phyloP scores from a whole-genome alignment of 1,284 basidiomycete species.

The Leucoagaricus sp. region DNA sequence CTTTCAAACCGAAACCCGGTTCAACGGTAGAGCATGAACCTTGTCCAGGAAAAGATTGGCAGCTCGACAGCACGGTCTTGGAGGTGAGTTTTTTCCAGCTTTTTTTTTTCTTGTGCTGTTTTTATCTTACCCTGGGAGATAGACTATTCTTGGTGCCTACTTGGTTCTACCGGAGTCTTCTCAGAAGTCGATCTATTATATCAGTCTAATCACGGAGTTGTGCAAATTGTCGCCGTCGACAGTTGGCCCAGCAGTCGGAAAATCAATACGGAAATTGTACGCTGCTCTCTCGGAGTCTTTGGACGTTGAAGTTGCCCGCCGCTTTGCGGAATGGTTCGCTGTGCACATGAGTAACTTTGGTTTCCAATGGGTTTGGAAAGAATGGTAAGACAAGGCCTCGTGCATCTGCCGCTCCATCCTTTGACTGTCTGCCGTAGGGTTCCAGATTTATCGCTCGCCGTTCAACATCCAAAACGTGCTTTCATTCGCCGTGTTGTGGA shows the following conservation, averaged over 20 bases:
- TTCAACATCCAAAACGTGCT: constrained; percentile 81
- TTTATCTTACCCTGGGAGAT: constrained; percentile 11
- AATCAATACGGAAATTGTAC: constrained; percentile 90
- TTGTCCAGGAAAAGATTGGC: constrained; percentile 65
- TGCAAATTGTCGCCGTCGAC: constrained; percentile 91
- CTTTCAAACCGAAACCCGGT: constrained; percentile 77
- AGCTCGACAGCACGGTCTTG: constrained; percentile 77
- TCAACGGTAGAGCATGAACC: constrained; percentile 51
- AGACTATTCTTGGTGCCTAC: constrained; percentile 78
- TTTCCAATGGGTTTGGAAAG: constrained; percentile 99
- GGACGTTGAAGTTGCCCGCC: constrained; percentile 80
- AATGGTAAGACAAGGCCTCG: constrained; percentile 71
- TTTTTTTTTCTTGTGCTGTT: neutral
- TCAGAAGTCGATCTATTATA: constrained; percentile 86
- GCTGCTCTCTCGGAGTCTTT: constrained; percentile 74
- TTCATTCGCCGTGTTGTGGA: constrained; percentile 91
- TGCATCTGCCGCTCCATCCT: constrained; percentile 5
- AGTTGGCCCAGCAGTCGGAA: constrained; percentile 94
- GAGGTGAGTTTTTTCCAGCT: constrained; percentile 51
- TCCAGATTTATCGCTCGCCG: constrained; percentile 74
- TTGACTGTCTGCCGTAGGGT: constrained; percentile 53
- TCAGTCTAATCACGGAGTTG: constrained; percentile 88
- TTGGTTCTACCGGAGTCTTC: constrained; percentile 79
- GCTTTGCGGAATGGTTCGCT: constrained; percentile 94
- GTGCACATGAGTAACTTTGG: constrained; percentile 98